Evolutionary conservation across 2,329 filamentous ascomycete species (phyloP), one percentile per base, ranked within the genome.

Genomic region (Macrophomina pseudophaseolina): DNA sequence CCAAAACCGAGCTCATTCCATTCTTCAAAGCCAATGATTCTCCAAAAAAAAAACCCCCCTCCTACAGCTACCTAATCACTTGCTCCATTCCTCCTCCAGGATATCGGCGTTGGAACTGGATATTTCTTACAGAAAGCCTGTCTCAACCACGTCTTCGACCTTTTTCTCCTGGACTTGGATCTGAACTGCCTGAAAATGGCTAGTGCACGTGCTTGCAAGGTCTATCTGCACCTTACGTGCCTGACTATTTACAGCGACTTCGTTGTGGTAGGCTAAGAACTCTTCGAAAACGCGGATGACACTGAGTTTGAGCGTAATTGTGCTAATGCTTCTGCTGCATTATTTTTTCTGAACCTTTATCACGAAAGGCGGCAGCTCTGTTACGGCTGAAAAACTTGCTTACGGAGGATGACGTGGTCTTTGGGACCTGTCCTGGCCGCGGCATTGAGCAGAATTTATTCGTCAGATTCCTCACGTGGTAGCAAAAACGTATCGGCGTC

Each of bases 281-380:
- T 69, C 14, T 73, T 70, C 14, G 70, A 81, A 18, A 68, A 76
- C 35, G 80, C 78, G 5, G 65, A 67, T 30, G 68, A 69, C 46
- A 70, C 67, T 2, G 70, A 69, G 53, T 84, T 80, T 68, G 78
- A 81, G 23, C 69, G 80, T 79, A 0, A 79, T 84, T 60, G 78
- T 78, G 16, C n/a, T 63, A 0, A 51, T 49, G 30, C 59, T 51
- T 3, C 11, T 63, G 16, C 44, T 63, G 42, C 44, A 63, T 5
- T 63, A 30, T 80, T 56, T 79, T 23, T 76, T 68, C 67, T 70
- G 1, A 64, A 76, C 5, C 69, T 83, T 8, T 71, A 68, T 8
- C 72, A 75, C 1, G 58, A 28, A 62, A 62, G 32, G 44, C 18
- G 9, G 14, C 28, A 2, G 40, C 40, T 42, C 42, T 62, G 58